phyloP scores from a whole-genome alignment of 495 filamentous ascomycete genomes.

The Clohesyomyces aquaticus region DNA sequence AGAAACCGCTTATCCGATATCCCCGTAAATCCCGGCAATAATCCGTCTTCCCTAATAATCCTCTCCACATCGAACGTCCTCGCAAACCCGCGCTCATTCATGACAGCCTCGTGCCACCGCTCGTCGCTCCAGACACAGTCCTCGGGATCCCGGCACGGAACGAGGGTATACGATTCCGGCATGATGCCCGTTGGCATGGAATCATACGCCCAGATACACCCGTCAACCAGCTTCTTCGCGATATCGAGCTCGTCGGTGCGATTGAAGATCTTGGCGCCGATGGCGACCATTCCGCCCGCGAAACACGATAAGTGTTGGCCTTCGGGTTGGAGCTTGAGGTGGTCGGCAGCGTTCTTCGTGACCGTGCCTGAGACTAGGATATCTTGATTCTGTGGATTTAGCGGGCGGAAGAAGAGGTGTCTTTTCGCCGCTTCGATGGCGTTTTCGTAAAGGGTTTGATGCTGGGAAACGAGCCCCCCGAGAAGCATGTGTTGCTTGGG shows the following conservation, averaged over 20 bases:
- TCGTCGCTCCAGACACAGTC: slow-evolving; percentile 61
- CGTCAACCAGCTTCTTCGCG: slow-evolving; percentile 80
- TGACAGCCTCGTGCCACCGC: slow-evolving; percentile 50
- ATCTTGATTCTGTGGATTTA: slow-evolving; percentile 74
- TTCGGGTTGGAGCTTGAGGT: slow-evolving; percentile 57
- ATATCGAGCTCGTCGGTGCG: slow-evolving; percentile 77
- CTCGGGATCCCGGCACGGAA: slow-evolving; percentile 60
- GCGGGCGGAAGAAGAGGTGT: slow-evolving; percentile 80
- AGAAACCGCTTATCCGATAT: slow-evolving; percentile 55
- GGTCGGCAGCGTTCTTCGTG: slow-evolving; percentile 42
- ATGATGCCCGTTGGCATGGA: slow-evolving; percentile 75
- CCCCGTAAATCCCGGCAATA: slow-evolving; percentile 62
- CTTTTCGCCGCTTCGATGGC: slow-evolving; percentile 71
- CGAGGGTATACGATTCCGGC: slow-evolving; percentile 70
- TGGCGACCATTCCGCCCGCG: slow-evolving; percentile 87
- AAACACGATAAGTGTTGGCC: slow-evolving; percentile 85
- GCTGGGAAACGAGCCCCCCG: slow-evolving; percentile 80
- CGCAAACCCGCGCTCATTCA: slow-evolving; percentile 29
- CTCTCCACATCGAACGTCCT: slow-evolving; percentile 43
- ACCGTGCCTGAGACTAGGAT: slow-evolving; percentile 70
- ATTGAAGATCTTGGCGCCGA: slow-evolving; percentile 83
- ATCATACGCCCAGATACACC: slow-evolving; percentile 94
- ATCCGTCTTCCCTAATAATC: slow-evolving; percentile 49
- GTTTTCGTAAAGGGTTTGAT: slow-evolving; percentile 76
- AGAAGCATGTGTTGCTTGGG: slow-evolving; percentile 82